These are phyloP conservation scores for Lachnellula hyalina DNA, from an alignment of 2,329 filamentous ascomycete species.

Conservation along the genomic window DNA sequence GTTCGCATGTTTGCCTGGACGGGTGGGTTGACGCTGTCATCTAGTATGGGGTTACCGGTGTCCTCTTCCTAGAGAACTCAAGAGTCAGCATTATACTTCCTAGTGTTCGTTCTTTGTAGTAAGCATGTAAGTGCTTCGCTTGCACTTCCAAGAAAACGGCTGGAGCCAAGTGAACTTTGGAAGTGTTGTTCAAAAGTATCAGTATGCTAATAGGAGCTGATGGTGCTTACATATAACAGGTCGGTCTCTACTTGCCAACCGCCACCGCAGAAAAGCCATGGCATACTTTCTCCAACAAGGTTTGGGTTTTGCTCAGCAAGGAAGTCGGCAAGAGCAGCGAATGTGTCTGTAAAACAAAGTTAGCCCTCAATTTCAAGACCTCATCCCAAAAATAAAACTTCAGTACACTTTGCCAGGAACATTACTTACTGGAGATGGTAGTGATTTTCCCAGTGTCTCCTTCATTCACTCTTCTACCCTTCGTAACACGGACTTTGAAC, in stretches of 20 bases:
- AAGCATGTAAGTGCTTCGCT: background rate
- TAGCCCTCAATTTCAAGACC: background rate
- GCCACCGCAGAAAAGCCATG: background rate
- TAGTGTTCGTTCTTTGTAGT: background rate
- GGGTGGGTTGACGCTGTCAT: background rate
- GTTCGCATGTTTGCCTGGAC: background rate
- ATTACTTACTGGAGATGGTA: background rate
- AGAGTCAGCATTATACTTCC: background rate
- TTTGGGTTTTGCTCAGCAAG: background rate
- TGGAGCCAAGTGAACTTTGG: background rate
- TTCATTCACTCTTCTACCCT: background rate
- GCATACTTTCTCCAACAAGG: background rate
- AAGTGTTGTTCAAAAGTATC: background rate
- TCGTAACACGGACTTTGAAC: background rate
- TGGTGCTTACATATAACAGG: background rate
- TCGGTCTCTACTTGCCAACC: constrained; percentile 1
- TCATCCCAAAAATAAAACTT: background rate
- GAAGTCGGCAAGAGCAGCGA: background rate
- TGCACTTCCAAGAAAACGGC: background rate
- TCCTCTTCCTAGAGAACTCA: background rate
- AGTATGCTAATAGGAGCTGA: background rate
- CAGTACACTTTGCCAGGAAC: background rate
- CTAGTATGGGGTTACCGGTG: background rate
- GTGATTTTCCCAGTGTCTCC: background rate
- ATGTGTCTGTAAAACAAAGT: background rate